phyloP scores from a whole-genome alignment of 163 green algal genomes.

The Chlorella variabilis region DNA sequence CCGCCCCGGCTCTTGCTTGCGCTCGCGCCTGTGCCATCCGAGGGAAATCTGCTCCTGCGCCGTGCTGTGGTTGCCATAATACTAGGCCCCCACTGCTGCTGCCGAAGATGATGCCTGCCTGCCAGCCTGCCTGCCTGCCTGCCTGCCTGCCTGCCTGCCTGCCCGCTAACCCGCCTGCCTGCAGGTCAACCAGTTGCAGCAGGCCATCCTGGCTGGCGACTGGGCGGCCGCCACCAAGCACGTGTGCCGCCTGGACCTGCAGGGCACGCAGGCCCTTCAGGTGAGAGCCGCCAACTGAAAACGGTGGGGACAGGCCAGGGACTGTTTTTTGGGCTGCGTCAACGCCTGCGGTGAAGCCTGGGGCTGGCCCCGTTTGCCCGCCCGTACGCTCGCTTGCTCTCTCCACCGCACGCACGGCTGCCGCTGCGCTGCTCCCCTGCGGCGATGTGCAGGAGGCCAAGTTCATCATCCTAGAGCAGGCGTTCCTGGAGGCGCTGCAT shows the following conservation, averaged over 20 bases:
- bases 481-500: constrained; percentile 38
- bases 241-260: constrained; percentile 52
- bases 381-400: no score
- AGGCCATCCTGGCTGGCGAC: constrained; percentile 60
- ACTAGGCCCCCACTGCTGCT: neutral
- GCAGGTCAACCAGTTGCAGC: constrained; percentile 67
- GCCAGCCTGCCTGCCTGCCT: neutral
- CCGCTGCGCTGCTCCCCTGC: no score
- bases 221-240: constrained; percentile 67
- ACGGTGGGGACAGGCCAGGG: no score
- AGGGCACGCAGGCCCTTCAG: neutral
- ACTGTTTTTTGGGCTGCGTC: no score
- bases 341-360: no score
- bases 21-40: no score
- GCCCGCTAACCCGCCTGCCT: neutral
- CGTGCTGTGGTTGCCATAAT: no score
- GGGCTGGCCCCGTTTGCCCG: no score
- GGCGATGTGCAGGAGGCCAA: constrained; percentile 50
- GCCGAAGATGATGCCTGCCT: no score
- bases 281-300: neutral
- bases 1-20: neutral
- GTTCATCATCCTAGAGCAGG: constrained; percentile 77
- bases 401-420: no score
- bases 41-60: no score
- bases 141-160: neutral